Base-by-base conservation (phyloP, 129 eudicot genomes). In the Lonicera japonica region DNA sequence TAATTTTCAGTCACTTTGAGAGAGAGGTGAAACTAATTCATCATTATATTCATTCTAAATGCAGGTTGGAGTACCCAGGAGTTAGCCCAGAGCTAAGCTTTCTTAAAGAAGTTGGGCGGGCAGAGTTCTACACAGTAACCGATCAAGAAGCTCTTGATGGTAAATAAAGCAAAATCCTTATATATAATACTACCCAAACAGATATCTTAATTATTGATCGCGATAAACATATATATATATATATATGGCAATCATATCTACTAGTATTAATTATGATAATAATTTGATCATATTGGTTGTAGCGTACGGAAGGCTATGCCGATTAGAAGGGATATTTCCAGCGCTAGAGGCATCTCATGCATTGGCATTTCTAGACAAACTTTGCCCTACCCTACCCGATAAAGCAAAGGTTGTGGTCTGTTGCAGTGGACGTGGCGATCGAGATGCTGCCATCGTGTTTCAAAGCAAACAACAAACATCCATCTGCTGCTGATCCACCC, bases 31-130 rank as follows among this genome's bases (percentile, higher is more conserved):
- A 18, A 64, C 8, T 54, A 56, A 61, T 18, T 67, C 39, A 43
- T 10, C 38, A 21, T 15, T 29, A 11, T 23, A 51, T 2, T 10
- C 38, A 21, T 15, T 29, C 17, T 23, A 51, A 56, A 21, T 72
- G 47, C 65, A 87, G 91, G 72, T 57, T 87, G 76, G 86, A 87
- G 60, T 80, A 75, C 21, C 91, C 95, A 1, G 90, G 81, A 46
- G 95, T 87, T 38, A 71, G 95, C 64, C 91, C 95, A 17, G 95
- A 87, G 71, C 75, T 77, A 65, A 87, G 95, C 58, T 87, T 80
- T 72, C 83, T 87, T 25, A 83, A 83, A 60, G 91, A 75, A 45
- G 13, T 69, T 25, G 88, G 83, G 24, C 65, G 88, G 20, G 81
- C 85, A 0, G 91, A 87, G 71, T 83, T 77, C 57, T 72, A 83